These are phyloP conservation scores for Hirsutella thompsonii DNA, from an alignment of 2,329 filamentous ascomycete species.

Conservation along the genomic window DNA sequence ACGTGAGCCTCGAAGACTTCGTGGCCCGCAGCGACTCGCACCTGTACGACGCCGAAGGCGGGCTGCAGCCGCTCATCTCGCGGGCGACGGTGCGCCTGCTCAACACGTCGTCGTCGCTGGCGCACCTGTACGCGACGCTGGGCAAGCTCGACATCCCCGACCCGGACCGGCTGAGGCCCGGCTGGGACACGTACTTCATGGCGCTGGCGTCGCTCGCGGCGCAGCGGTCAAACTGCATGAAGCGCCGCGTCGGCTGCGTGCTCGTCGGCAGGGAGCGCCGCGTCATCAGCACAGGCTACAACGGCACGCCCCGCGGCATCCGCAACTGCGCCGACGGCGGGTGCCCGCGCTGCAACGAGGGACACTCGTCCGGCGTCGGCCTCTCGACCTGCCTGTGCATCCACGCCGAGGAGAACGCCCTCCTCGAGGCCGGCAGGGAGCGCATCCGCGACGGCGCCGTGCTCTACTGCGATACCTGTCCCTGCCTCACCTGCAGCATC, in stretches of 20 bases:
- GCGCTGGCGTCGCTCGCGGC: slow-evolving; percentile 83
- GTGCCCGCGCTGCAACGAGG: slow-evolving; percentile 75
- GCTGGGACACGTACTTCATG: slow-evolving; percentile 99
- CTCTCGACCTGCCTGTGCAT: slow-evolving; percentile 86
- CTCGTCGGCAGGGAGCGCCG: slow-evolving; percentile 67
- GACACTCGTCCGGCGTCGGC: slow-evolving; percentile 53
- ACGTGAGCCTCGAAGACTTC: slow-evolving; percentile 40
- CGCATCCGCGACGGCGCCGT: slow-evolving; percentile 71
- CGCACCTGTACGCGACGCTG: slow-evolving; percentile 60
- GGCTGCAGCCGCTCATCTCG: slow-evolving; percentile 65
- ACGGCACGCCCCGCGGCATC: slow-evolving; percentile 85
- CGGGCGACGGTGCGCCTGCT: slow-evolving; percentile 74
- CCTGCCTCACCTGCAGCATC: slow-evolving; percentile 93
- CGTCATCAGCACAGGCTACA: slow-evolving; percentile 93
- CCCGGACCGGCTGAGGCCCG: slow-evolving; percentile 67
- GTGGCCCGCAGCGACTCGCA: slow-evolving; percentile 53
- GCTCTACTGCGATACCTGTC: slow-evolving; percentile 92
- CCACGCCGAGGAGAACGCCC: slow-evolving; percentile 96
- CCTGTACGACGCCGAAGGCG: slow-evolving; percentile 53
- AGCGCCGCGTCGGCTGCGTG: slow-evolving; percentile 87
- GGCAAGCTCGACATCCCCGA: slow-evolving; percentile 64
- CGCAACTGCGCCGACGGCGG: slow-evolving; percentile 88
- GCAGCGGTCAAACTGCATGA: slow-evolving; percentile 94
- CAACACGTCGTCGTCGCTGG: slow-evolving; percentile 65
- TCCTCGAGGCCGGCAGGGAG: slow-evolving; percentile 87